phyloP scores from a whole-genome alignment of 179 eudicot genomes.

The Silene vulgaris region DNA sequence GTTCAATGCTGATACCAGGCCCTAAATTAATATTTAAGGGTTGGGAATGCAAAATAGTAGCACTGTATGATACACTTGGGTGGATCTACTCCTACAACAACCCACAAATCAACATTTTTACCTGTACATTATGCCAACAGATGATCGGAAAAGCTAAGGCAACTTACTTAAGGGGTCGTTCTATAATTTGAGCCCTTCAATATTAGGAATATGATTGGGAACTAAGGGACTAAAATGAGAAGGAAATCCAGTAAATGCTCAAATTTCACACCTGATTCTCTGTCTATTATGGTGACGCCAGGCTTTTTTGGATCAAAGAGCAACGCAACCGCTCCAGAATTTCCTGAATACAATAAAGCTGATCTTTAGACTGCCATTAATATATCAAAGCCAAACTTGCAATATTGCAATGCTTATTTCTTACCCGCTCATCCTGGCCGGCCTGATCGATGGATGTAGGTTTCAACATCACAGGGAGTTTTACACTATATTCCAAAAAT shows the following conservation, averaged over 20 bases:
- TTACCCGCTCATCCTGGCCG: conserved; percentile 96
- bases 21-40: too few relatives aligned
- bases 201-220: too few relatives aligned
- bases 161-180: too few relatives aligned
- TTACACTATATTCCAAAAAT: conserved; percentile 51
- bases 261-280: conserved; percentile 91
- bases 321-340: conserved; percentile 81
- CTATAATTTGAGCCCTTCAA: too few relatives aligned
- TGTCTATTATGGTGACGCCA: conserved; percentile 57
- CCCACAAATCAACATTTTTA: too few relatives aligned
- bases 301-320: conserved; percentile 80
- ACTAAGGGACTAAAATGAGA: too few relatives aligned
- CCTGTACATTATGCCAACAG: too few relatives aligned
- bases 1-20: too few relatives aligned
- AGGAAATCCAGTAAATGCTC: conserved; percentile 55
- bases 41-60: too few relatives aligned
- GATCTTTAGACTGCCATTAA: neutral
- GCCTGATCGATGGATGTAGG: conserved; percentile 95
- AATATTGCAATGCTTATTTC: neutral
- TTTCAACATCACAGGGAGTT: conserved; percentile 96
- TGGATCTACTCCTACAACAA: too few relatives aligned
- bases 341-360: conserved; percentile 39
- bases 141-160: too few relatives aligned
- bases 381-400: neutral
- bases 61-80: too few relatives aligned